Evolutionary conservation across 2,329 filamentous ascomycete species (phyloP).

Genomic region (Didymella lethalis): DNA sequence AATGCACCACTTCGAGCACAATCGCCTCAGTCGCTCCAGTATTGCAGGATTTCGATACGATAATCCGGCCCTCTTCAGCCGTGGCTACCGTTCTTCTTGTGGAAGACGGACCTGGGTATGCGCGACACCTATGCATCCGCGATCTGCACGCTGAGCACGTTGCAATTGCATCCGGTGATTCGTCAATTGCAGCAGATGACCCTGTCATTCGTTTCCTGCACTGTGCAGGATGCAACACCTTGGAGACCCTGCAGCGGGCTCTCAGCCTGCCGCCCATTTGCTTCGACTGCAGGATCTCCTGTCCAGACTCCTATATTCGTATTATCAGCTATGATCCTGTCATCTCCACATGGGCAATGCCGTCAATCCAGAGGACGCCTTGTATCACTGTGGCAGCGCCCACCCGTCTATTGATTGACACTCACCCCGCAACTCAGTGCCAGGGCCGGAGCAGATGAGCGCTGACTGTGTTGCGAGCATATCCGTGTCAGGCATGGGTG

Average conservation of each 20-base stretch:
- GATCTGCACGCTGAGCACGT: constrained; percentile 42
- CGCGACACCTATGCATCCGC: constrained; percentile 37
- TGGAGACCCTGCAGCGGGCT: constrained; percentile 47
- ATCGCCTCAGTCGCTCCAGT: background rate
- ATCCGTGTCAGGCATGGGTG: constrained; percentile 12
- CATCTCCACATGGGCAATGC: constrained; percentile 26
- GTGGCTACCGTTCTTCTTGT: constrained; percentile 15
- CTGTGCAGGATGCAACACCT: constrained; percentile 29
- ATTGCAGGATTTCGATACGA: constrained; percentile 10
- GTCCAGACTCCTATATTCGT: constrained; percentile 36
- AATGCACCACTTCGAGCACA: constrained; percentile 4
- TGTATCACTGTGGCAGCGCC: constrained; percentile 20
- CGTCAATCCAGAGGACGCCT: constrained; percentile 30
- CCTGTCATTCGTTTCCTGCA: constrained; percentile 32
- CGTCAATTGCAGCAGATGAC: constrained; percentile 45
- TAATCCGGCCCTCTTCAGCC: constrained; percentile 13
- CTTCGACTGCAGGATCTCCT: constrained; percentile 34
- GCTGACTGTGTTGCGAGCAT: constrained; percentile 22
- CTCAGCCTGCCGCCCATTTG: constrained; percentile 32
- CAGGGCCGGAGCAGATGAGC: constrained; percentile 9
- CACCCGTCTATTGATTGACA: constrained; percentile 21
- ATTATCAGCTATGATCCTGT: constrained; percentile 37
- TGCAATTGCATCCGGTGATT: constrained; percentile 42
- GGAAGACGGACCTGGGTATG: constrained; percentile 23
- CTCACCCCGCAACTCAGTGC: constrained; percentile 22